These are phyloP conservation scores for Ambrosiella cleistominuta DNA, from an alignment of 2,329 filamentous ascomycete species.

Conservation along the genomic window DNA sequence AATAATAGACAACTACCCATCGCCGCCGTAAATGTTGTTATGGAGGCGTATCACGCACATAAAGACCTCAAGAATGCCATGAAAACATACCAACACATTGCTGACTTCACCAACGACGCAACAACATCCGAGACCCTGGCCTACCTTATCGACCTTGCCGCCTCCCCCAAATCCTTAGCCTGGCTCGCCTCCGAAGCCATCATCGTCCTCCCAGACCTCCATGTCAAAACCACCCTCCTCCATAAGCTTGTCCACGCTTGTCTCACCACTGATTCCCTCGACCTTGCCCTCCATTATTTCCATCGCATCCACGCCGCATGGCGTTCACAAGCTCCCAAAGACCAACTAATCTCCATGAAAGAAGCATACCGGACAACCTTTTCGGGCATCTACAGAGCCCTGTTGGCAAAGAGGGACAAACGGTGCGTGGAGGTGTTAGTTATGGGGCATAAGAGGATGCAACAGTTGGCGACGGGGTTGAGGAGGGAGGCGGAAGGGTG, in stretches of 20 bases:
- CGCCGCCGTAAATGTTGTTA: slow-evolving; percentile 19
- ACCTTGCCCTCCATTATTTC: slow-evolving; percentile 19
- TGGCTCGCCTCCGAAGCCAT: slow-evolving; percentile 10
- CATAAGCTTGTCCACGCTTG: slow-evolving; percentile 19
- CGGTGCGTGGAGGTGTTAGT: slow-evolving; percentile 1
- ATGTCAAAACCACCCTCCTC: slow-evolving; percentile 8
- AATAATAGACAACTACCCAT: slow-evolving; percentile 21
- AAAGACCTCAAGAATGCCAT: slow-evolving; percentile 12
- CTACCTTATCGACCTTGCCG: slow-evolving; percentile 5
- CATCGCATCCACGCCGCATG: slow-evolving; percentile 4
- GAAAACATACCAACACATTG: slow-evolving; percentile 13
- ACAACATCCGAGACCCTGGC: slow-evolving; percentile 13
- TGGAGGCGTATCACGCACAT: slow-evolving; percentile 18
- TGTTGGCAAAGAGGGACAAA: not conserved
- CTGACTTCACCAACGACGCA: slow-evolving; percentile 14
- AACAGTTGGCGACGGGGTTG: slow-evolving; percentile 4
- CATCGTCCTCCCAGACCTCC: slow-evolving; percentile 4
- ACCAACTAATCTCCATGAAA: slow-evolving; percentile 5
- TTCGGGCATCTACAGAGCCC: slow-evolving; percentile 10
- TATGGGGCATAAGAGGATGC: slow-evolving; percentile 7
- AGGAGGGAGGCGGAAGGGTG: slow-evolving; percentile 8
- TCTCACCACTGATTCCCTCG: slow-evolving; percentile 18
- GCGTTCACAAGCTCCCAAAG: slow-evolving; percentile 1
- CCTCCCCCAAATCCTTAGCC: not conserved
- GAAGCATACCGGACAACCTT: slow-evolving; percentile 13